A percentile compares a stretch with the other conserved stretches of the same genome.
Evolutionary conservation across 495 filamentous ascomycete genomes (phyloP).

Genomic region (Coniosporium apollinis): DNA sequence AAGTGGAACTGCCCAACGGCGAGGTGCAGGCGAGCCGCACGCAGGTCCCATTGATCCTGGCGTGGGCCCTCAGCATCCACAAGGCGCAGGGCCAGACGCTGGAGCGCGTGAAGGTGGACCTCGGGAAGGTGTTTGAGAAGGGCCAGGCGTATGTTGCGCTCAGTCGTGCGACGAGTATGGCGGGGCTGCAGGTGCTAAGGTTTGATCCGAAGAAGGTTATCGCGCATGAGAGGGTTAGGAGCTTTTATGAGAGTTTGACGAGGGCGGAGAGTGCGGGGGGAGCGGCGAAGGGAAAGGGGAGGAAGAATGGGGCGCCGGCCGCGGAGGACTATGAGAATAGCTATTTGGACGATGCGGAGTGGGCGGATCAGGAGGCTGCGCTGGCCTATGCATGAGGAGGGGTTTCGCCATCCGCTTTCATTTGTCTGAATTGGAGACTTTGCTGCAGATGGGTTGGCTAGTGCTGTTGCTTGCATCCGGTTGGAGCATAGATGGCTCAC

Average conservation of each 20-base stretch:
- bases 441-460: too few relatives aligned
- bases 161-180: slow-evolving; percentile 69
- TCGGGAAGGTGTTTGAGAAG: slow-evolving; percentile 87
- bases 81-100: slow-evolving; percentile 96
- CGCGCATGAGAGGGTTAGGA: slow-evolving; percentile 73
- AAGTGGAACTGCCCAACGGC: slow-evolving; percentile 87
- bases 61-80: slow-evolving; percentile 94
- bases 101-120: slow-evolving; percentile 85
- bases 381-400: too few relatives aligned
- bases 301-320: too few relatives aligned
- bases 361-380: too few relatives aligned
- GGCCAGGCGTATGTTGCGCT: slow-evolving; percentile 79
- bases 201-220: slow-evolving; percentile 88
- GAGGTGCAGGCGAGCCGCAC: slow-evolving; percentile 74
- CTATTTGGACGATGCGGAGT: too few relatives aligned
- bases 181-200: slow-evolving; percentile 71
- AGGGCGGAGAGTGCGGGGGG: slow-evolving; percentile 22
- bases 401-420: too few relatives aligned
- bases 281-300: slow-evolving; percentile 4
- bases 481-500: too few relatives aligned
- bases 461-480: too few relatives aligned
- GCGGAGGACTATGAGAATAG: too few relatives aligned
- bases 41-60: slow-evolving; percentile 76
- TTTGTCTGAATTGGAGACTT: too few relatives aligned
- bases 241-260: slow-evolving; percentile 71